Conservation (phyloP, 331 rosid species). For the Acacia pycnantha region DNA sequence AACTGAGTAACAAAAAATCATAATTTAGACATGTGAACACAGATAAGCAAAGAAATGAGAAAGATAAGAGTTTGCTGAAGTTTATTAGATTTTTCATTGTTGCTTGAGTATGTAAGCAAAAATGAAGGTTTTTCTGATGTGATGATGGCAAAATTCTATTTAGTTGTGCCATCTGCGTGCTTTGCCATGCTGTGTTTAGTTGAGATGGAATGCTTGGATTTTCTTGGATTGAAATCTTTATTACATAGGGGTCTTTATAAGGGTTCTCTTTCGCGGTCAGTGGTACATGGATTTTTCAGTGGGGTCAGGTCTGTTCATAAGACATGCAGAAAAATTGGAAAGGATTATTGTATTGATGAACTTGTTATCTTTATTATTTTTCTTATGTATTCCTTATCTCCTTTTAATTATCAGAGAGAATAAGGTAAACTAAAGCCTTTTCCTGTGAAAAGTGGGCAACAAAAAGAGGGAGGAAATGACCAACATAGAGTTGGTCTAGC, state of each 20-base stretch:
- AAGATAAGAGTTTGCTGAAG: not conserved
- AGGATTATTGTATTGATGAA: not conserved
- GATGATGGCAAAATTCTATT: not conserved
- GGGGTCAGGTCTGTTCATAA: not conserved
- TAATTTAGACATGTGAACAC: not conserved
- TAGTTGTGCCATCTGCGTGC: not conserved
- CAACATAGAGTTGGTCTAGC: too few species aligned
- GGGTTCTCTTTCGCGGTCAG: not conserved
- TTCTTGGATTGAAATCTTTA: slow-evolving; percentile 22
- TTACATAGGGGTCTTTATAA: not conserved
- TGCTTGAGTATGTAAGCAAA: not conserved
- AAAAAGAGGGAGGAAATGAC: not conserved
- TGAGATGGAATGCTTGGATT: slow-evolving; percentile 7
- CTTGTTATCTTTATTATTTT: not conserved
- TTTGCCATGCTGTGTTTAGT: not conserved
- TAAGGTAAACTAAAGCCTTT: not conserved
- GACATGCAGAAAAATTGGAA: not conserved
- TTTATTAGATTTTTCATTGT: not conserved
- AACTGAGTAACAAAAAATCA: not conserved
- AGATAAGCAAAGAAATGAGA: not conserved
- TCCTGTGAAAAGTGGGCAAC: not conserved
- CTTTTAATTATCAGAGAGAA: not conserved
- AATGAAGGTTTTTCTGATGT: not conserved
- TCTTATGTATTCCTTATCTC: not conserved
- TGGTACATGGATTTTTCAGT: not conserved